These are phyloP conservation scores for Penicillium angulare DNA, from an alignment of 495 filamentous ascomycete species.

Conservation along the genomic window DNA sequence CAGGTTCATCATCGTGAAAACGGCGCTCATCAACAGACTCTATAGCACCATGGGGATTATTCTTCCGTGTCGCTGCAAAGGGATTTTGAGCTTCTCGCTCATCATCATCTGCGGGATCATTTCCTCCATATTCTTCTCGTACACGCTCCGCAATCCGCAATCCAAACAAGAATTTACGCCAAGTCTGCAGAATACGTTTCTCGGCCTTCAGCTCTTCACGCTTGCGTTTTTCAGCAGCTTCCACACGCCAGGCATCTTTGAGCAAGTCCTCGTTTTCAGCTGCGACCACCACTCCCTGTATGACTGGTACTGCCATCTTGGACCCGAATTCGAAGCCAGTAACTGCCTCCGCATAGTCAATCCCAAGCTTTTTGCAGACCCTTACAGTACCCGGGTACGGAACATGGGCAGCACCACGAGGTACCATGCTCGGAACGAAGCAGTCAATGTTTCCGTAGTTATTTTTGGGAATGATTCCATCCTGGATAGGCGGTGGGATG, in stretches of 20 bases:
- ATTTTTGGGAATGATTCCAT: slow-evolving; percentile 92
- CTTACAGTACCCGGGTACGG: slow-evolving; percentile 71
- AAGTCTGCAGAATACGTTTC: slow-evolving; percentile 69
- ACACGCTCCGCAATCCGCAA: slow-evolving; percentile 79
- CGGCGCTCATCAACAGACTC: slow-evolving; percentile 6
- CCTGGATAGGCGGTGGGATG: slow-evolving; percentile 75
- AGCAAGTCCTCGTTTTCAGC: slow-evolving; percentile 71
- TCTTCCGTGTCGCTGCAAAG: slow-evolving; percentile 28
- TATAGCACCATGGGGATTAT: slow-evolving; percentile 1
- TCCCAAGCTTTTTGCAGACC: slow-evolving; percentile 77
- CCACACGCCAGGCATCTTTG: slow-evolving; percentile 76
- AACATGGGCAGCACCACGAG: slow-evolving; percentile 77
- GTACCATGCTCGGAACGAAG: slow-evolving; percentile 91
- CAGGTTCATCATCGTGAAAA: slow-evolving; percentile 8
- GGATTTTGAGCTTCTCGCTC: slow-evolving; percentile 40
- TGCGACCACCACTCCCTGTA: slow-evolving; percentile 87
- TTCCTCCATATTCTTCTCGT: slow-evolving; percentile 72
- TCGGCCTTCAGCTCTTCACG: slow-evolving; percentile 82
- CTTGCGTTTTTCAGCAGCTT: slow-evolving; percentile 72
- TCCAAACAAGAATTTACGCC: slow-evolving; percentile 85
- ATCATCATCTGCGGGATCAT: slow-evolving; percentile 32
- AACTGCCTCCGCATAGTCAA: slow-evolving; percentile 93
- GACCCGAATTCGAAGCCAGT: slow-evolving; percentile 96
- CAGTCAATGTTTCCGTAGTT: slow-evolving; percentile 96
- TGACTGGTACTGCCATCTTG: slow-evolving; percentile 86